Evolutionary conservation across 495 filamentous ascomycete species (phyloP), one percentile per base, ranked within the genome.

Genomic region (Xylaria grammica): DNA sequence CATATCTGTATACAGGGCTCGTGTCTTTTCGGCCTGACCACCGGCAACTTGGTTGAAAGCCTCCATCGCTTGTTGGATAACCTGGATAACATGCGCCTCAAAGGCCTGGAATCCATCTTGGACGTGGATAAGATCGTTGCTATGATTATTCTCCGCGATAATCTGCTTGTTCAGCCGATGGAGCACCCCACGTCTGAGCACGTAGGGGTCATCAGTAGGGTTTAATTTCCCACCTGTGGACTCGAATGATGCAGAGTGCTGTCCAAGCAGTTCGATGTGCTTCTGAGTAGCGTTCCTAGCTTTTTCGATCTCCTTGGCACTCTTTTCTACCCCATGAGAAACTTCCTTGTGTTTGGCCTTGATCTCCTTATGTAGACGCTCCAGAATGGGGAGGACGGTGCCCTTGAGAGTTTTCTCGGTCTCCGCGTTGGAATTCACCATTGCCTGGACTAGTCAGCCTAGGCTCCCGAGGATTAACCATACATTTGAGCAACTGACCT

Each of bases 341-440:
- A 99, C 84, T 75, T 96, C 92, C 82, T 97, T 98, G 38, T 85
- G 81, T 80, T 97, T 97, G 75, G 90, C 87, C 83, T 97, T 98
- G 79, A 99, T 94, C 72, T 98, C 95, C 72, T 93, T 87, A 79
- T 97, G 93, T 29, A 99, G 84, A 30, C 92, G 89, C 73, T 94
- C 92, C 69, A 99, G 85, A 52, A 93, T 88, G 11, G 94, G 96
- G 19, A 96, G 84, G 20, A 97, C 91, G 20, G 86, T 86, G 65
- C 86, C 86, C 74, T 91, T 96, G 50, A 99, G 83, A 62, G 85
- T 90, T 80, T 93, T 92, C 66, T 96, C 94, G 8, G 92, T 93
- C 67, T 97, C 93, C 56, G 87, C 75, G 74, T 97, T 93, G 72
- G 91, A 87, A 76, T 93, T 94, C 51, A 92, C 83, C 73, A 98